A percentile compares a stretch with the other conserved stretches of the same genome.
These are phyloP conservation scores for Aspergillus fischeri DNA, from an alignment of 2,329 filamentous ascomycete genomes.

Conservation along the genomic window DNA sequence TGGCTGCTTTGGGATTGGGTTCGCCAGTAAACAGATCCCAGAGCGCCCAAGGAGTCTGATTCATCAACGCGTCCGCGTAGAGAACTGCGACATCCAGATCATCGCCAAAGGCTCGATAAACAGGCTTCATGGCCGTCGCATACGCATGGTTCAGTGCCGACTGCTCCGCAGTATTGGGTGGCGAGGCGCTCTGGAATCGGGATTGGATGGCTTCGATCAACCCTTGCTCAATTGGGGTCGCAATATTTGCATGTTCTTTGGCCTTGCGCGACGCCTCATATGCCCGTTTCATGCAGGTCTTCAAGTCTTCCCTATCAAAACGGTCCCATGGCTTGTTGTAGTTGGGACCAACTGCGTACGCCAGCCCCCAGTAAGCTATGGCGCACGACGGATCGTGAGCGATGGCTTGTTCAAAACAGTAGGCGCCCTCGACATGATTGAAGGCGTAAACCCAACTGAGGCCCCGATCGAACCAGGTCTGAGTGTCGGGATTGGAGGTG, in stretches of 20 bases:
- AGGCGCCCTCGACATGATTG: conserved; percentile 35
- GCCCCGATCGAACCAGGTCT: conserved; percentile 37
- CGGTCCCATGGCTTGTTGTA: conserved; percentile 53
- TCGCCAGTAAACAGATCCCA: conserved; percentile 58
- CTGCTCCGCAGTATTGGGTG: conserved; percentile 46
- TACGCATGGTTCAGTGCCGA: conserved; percentile 51
- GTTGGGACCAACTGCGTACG: conserved; percentile 48
- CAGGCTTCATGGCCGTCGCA: conserved; percentile 55
- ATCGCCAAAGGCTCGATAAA: conserved; percentile 48
- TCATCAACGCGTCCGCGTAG: conserved; percentile 63
- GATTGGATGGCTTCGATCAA: conserved; percentile 58
- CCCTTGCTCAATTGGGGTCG: conserved; percentile 53
- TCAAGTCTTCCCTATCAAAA: conserved; percentile 43
- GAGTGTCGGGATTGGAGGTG: conserved; percentile 26
- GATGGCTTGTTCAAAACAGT: conserved; percentile 45
- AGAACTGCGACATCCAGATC: conserved; percentile 60
- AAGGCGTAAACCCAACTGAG: conserved; percentile 38
- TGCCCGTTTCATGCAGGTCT: conserved; percentile 46
- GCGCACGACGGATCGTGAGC: conserved; percentile 39
- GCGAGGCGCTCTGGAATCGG: conserved; percentile 53
- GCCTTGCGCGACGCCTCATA: conserved; percentile 45
- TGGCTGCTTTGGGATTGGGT: conserved; percentile 51
- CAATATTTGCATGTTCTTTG: conserved; percentile 30
- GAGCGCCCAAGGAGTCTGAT: conserved; percentile 59
- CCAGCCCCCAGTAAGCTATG: conserved; percentile 49